These are phyloP conservation scores for Xylaria acuta DNA, from an alignment of 495 filamentous ascomycete genomes.

Conservation along the genomic window DNA sequence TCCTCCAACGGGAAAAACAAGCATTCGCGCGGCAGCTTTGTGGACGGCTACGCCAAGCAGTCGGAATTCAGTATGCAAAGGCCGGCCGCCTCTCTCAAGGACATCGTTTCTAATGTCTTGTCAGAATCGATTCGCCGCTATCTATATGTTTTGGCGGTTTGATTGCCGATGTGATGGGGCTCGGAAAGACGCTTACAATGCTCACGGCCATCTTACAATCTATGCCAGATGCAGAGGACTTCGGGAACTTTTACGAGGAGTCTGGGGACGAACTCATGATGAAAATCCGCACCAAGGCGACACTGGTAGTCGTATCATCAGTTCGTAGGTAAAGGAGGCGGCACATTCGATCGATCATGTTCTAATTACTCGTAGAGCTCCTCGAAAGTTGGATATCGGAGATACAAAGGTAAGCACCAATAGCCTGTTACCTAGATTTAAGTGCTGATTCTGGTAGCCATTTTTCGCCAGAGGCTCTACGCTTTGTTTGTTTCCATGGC, in stretches of 20 bases:
- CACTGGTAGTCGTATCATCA: constrained; percentile 6
- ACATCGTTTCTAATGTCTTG: not conserved
- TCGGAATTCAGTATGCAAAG: not conserved
- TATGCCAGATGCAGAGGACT: constrained; percentile 2
- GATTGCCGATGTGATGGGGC: constrained; percentile 84
- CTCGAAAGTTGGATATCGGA: constrained; percentile 10
- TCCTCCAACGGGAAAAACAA: not conserved
- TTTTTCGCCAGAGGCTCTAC: not conserved
- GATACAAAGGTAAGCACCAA: constrained; percentile 6
- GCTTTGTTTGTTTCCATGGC: constrained; percentile 1
- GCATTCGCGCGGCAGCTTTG: not conserved
- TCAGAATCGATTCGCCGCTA: not conserved
- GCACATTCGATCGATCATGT: not conserved
- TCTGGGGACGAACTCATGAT: not conserved
- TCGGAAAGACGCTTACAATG: constrained; percentile 81
- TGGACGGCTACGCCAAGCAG: not conserved
- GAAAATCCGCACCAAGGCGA: not conserved
- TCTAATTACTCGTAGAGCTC: not conserved
- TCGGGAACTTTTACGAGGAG: not conserved
- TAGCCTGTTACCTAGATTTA: not conserved
- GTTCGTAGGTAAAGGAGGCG: not conserved
- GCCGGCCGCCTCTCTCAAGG: not conserved
- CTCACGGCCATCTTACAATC: constrained; percentile 69
- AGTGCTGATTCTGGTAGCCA: constrained; percentile 7
- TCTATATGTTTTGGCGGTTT: constrained; percentile 63